Percentiles rank a stretch among this genome's conserved stretches.
Evolutionary conservation across 2,329 filamentous ascomycete species (phyloP).

Genomic region (Fusarium sublunatum): DNA sequence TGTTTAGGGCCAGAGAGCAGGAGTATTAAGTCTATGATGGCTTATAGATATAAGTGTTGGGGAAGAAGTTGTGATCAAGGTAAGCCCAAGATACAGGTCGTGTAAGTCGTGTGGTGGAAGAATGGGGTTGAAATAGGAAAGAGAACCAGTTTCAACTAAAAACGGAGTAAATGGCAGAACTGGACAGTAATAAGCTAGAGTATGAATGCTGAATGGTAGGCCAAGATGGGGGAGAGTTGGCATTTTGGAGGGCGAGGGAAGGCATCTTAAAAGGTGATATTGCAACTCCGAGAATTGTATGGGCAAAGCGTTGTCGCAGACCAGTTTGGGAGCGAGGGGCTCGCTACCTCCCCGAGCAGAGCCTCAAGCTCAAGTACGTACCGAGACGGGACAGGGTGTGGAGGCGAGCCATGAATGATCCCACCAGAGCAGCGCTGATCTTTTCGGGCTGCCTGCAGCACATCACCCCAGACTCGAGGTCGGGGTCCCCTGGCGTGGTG

Average conservation of each 20-base stretch:
- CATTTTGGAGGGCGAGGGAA: conserved; percentile 29
- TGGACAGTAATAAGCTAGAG: not conserved
- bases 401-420: conserved; percentile 9
- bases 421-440: conserved; percentile 19
- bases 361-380: conserved; percentile 24
- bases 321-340: conserved; percentile 10
- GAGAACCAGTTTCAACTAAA: not conserved
- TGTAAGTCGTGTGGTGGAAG: conserved; percentile 28
- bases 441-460: conserved; percentile 26
- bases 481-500: not conserved
- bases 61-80: conserved; percentile 3
- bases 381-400: conserved; percentile 10
- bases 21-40: not conserved
- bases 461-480: not conserved
- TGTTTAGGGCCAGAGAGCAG: not conserved
- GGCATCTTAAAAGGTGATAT: conserved; percentile 31
- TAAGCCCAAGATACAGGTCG: conserved; percentile 16
- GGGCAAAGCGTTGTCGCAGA: conserved; percentile 6
- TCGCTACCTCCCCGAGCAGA: conserved; percentile 21
- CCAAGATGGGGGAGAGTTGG: not conserved
- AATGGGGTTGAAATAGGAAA: not conserved
- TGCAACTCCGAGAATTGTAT: conserved; percentile 14
- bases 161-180: not conserved
- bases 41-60: conserved; percentile 3
- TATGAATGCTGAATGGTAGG: conserved; percentile 1